A percentile compares a stretch with the other conserved stretches of the same genome.
Evolutionary conservation across 2,329 filamentous ascomycete species (phyloP).

Genomic region (Ophiostoma australiae): DNA sequence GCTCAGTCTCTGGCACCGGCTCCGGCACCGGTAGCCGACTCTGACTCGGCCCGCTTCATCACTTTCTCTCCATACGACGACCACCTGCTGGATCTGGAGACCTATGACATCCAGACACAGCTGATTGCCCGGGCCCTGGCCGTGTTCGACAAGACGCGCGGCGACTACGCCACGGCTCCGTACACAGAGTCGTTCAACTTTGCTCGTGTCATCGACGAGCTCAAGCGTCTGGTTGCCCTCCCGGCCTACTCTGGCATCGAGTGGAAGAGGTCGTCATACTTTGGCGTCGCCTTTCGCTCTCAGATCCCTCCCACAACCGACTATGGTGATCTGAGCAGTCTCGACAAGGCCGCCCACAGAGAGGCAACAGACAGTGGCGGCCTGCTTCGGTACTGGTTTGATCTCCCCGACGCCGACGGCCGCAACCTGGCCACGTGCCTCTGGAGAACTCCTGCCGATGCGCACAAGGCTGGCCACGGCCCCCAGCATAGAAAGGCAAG

Average conservation of each 20-base stretch:
- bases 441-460: constrained; percentile 58
- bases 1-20: not conserved
- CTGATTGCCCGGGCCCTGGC: constrained; percentile 69
- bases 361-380: constrained; percentile 77
- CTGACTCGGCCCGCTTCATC: constrained; percentile 39
- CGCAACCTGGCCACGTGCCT: constrained; percentile 78
- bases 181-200: constrained; percentile 78
- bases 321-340: constrained; percentile 60
- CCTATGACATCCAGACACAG: constrained; percentile 59
- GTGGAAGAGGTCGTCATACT: constrained; percentile 66
- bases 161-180: constrained; percentile 70
- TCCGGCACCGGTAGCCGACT: not conserved
- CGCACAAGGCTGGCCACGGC: constrained; percentile 54
- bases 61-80: constrained; percentile 69
- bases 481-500: constrained; percentile 61
- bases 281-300: constrained; percentile 79
- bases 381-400: constrained; percentile 89
- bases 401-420: constrained; percentile 61
- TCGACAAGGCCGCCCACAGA: constrained; percentile 74
- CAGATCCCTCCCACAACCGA: constrained; percentile 63
- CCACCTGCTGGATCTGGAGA: constrained; percentile 69
- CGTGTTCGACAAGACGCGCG: constrained; percentile 54
- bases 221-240: constrained; percentile 49
- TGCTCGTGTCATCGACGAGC: constrained; percentile 53
- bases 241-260: constrained; percentile 35